A percentile compares a stretch with the other conserved stretches of the same genome.
Evolutionary conservation across 805 yeast species (phyloP).

Genomic region (Teunomyces stri): DNA sequence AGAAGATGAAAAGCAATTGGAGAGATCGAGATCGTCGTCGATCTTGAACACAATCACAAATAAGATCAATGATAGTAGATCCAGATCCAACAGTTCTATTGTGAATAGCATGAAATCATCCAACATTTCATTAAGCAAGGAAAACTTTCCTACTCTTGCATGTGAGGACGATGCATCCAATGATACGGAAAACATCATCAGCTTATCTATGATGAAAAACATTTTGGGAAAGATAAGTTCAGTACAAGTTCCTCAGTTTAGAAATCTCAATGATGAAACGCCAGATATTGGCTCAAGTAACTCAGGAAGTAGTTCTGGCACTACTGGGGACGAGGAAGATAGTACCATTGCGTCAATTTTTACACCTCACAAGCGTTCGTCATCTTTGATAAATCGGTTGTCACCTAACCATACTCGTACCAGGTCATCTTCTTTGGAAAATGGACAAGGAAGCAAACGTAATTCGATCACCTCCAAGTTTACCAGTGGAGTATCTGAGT

Average conservation of each 20-base stretch:
- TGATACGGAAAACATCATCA: slow-evolving; percentile 16
- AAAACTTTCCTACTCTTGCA: slow-evolving; percentile 25
- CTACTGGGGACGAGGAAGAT: slow-evolving; percentile 6
- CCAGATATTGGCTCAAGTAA: neutral
- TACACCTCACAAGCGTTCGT: slow-evolving; percentile 11
- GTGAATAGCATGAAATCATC: slow-evolving; percentile 17
- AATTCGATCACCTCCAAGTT: slow-evolving; percentile 38
- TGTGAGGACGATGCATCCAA: slow-evolving; percentile 15
- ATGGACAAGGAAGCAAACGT: slow-evolving; percentile 18
- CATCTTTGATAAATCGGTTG: slow-evolving; percentile 25
- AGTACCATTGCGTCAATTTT: slow-evolving; percentile 3
- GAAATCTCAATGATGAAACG: slow-evolving; percentile 12
- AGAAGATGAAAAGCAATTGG: slow-evolving; percentile 9
- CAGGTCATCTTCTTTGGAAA: slow-evolving; percentile 37
- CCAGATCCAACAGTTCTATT: slow-evolving; percentile 33
- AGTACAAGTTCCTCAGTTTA: slow-evolving; percentile 26
- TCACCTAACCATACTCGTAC: slow-evolving; percentile 40
- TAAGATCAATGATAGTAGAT: slow-evolving; percentile 30
- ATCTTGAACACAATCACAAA: slow-evolving; percentile 34
- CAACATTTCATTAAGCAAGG: slow-evolving; percentile 15
- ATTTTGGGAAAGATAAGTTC: slow-evolving; percentile 35
- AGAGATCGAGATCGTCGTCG: slow-evolving; percentile 39
- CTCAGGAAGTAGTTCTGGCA: neutral
- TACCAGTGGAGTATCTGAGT: slow-evolving; percentile 40
- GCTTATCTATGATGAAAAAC: slow-evolving; percentile 32